Evolutionary conservation across 2,329 filamentous ascomycete genomes (phyloP), one percentile per base, ranked within the genome.

Genomic region (Cytospora paraplurivora): DNA sequence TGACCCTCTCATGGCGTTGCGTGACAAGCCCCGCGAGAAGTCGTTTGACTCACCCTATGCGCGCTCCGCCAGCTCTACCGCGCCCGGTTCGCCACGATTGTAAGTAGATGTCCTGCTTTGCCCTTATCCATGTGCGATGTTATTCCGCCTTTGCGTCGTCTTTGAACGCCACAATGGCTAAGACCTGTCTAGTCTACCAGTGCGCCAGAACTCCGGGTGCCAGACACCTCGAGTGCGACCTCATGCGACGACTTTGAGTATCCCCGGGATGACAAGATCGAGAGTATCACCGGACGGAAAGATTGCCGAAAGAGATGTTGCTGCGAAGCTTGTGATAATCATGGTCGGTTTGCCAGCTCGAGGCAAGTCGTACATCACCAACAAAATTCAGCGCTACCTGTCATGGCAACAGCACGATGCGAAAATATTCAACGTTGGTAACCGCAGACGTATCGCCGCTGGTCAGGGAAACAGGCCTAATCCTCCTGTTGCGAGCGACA

Each of bases 401-500:
- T 94, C 96, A 56, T 99, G 95, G 95, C 88, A 97, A 72, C 95
- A 99, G 73, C 94, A 99, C 77, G 92, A 97, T 72, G 95, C 93
- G 13, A 86, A 85, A 69, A 97, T 99, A 70, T 99, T 99, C 85
- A 99, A 99, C 72, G 95, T 99, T 44, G 95, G 95, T 66, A 94
- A 97, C 76, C 85, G 93, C 72, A 85, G 95, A 71, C 89, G 95
- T 70, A 86, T 93, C 57, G 92, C 89, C 19, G 91, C 90, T 51
- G 90, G 89, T 17, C 74, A 81, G 55, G 54, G 61, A 50, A 49
- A 56, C 7, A 13, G 13, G 4, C 49, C 75, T 76, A n/a, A 68
- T 74, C 4, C 70, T 64, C 59, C 74, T 62, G 74, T 72, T 57
- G 68, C 74, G 8, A 74, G 70, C 50, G 64, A 61, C 35, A 57